These are phyloP conservation scores for Penicillium sp. DNA, from an alignment of 2,329 filamentous ascomycete species.

Conservation along the genomic window DNA sequence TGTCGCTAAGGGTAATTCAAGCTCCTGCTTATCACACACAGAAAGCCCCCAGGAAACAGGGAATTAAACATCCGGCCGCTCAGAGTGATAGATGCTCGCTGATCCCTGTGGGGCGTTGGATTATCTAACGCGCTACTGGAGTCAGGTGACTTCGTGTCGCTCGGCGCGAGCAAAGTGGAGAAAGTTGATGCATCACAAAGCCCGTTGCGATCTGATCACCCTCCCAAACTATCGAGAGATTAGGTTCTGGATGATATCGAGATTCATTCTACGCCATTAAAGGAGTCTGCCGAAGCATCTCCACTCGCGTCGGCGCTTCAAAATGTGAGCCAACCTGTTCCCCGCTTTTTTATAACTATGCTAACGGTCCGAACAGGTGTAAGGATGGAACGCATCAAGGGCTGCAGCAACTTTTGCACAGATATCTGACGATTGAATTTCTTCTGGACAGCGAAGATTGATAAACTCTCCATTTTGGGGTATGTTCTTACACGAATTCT, in stretches of 20 bases:
- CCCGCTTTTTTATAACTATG: conserved; percentile 4
- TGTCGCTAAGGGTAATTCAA: neutral
- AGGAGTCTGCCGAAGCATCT: neutral
- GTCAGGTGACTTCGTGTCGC: conserved; percentile 27
- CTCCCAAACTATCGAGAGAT: neutral
- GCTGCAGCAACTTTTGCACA: neutral
- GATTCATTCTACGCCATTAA: neutral
- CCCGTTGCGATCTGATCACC: conserved; percentile 15
- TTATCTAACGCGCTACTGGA: conserved; percentile 1
- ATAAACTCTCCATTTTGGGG: conserved; percentile 85
- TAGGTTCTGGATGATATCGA: neutral
- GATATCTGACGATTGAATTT: neutral
- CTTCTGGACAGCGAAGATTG: conserved; percentile 68
- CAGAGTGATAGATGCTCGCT: conserved; percentile 4
- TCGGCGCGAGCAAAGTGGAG: conserved; percentile 19
- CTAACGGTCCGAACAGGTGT: conserved; percentile 31
- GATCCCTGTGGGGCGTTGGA: conserved; percentile 18
- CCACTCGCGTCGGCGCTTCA: neutral
- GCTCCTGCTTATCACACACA: neutral
- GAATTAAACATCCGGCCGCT: conserved; percentile 9
- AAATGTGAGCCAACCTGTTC: conserved; percentile 19
- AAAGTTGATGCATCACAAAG: conserved; percentile 19
- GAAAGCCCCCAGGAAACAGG: neutral
- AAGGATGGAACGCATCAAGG: conserved; percentile 21
- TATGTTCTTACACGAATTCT: conserved; percentile 27